Evolutionary conservation across 768 basidiomycete species (phyloP).

Genomic region (Leccinum subtestaceum): DNA sequence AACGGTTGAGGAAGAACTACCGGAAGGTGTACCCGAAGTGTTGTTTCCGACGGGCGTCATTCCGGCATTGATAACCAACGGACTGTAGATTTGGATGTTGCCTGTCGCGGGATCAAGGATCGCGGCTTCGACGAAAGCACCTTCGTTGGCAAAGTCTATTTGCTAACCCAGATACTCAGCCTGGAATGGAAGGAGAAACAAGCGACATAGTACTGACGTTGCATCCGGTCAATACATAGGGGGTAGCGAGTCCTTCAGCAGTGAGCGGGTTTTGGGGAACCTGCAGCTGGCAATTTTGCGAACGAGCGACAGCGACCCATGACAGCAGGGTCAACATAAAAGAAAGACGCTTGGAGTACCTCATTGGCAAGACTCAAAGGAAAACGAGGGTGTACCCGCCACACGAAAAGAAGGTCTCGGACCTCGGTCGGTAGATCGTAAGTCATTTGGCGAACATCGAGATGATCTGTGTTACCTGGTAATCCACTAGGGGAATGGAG

Average conservation of each 20-base stretch:
- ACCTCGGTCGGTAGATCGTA: slow-evolving; percentile 10
- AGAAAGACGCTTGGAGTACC: neutral
- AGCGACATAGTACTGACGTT: slow-evolving; percentile 14
- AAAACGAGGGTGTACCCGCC: slow-evolving; percentile 20
- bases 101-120: slow-evolving; percentile 30
- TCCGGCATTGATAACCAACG: slow-evolving; percentile 31
- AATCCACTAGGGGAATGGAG: slow-evolving; percentile 10
- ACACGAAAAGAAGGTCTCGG: slow-evolving; percentile 23
- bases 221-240: slow-evolving; percentile 27
- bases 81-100: slow-evolving; percentile 25
- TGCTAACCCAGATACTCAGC: slow-evolving; percentile 14
- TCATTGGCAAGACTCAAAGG: slow-evolving; percentile 13
- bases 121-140: slow-evolving; percentile 27
- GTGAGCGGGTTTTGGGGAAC: slow-evolving; percentile 23
- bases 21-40: neutral
- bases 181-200: neutral
- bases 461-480: slow-evolving; percentile 7
- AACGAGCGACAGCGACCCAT: slow-evolving; percentile 11
- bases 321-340: slow-evolving; percentile 18
- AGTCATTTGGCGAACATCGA: neutral
- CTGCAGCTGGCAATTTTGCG: slow-evolving; percentile 24
- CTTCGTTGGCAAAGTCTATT: slow-evolving; percentile 27
- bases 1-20: neutral
- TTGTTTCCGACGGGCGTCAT: slow-evolving; percentile 18
- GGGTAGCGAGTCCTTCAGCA: slow-evolving; percentile 27